A percentile compares a stretch with the other conserved stretches of the same genome.
Conservation (phyloP, 768 basidiomycete species). For the Pleurotus tuber-regium region DNA sequence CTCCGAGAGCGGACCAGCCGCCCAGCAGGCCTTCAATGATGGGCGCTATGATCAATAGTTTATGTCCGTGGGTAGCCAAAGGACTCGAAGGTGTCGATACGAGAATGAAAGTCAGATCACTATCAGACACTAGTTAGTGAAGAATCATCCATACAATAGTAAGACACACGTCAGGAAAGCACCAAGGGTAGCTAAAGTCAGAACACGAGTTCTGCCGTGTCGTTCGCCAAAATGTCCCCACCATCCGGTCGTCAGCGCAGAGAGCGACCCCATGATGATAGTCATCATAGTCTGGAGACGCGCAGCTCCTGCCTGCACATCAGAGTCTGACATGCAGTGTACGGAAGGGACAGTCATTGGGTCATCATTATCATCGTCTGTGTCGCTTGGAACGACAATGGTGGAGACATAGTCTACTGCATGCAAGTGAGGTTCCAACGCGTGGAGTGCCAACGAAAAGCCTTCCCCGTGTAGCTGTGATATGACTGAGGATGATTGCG, state of each 20-base stretch:
- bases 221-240: constrained; percentile 87
- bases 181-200: constrained; percentile 71
- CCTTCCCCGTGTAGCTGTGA: constrained; percentile 20
- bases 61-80: constrained; percentile 66
- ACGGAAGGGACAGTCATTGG: constrained; percentile 34
- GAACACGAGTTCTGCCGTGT: constrained; percentile 73
- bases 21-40: constrained; percentile 81
- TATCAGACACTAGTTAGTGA: constrained; percentile 26
- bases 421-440: constrained; percentile 11
- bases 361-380: constrained; percentile 31
- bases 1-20: constrained; percentile 76
- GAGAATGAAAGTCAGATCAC: constrained; percentile 82
- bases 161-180: constrained; percentile 35
- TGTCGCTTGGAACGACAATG: constrained; percentile 8
- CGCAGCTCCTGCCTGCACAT: constrained; percentile 70
- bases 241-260: constrained; percentile 83
- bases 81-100: constrained; percentile 68
- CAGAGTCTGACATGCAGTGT: constrained; percentile 43
- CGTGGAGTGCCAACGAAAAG: constrained; percentile 18
- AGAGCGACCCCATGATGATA: constrained; percentile 74
- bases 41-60: constrained; percentile 76
- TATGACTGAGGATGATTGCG: constrained; percentile 11
- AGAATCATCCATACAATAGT: constrained; percentile 7
- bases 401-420: constrained; percentile 10
- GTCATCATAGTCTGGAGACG: constrained; percentile 75